Evolutionary conservation across 768 basidiomycete genomes (phyloP).

Genomic region (Omphalotus guepiniiformis): DNA sequence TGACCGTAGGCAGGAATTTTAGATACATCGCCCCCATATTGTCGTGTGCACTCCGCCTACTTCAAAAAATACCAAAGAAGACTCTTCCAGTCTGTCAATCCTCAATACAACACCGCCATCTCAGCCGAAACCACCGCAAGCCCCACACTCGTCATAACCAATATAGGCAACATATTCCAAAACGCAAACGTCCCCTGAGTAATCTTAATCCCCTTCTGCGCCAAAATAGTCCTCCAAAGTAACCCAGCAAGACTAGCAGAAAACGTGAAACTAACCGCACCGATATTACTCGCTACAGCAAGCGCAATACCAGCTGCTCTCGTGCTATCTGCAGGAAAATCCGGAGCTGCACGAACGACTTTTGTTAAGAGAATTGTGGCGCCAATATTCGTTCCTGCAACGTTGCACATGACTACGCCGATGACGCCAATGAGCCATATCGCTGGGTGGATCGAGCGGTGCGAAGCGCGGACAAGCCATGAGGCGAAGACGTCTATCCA

Average conservation of each 20-base stretch:
- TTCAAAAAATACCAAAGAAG: no score
- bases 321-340: conserved; percentile 28
- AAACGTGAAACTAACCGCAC: conserved; percentile 87
- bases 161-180: conserved; percentile 66
- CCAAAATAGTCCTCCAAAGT: conserved; percentile 73
- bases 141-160: conserved; percentile 62
- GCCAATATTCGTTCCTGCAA: conserved; percentile 79
- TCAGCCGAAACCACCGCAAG: conserved; percentile 72
- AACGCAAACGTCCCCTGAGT: conserved; percentile 59
- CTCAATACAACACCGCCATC: conserved; percentile 56
- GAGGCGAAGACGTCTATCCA: conserved; percentile 83
- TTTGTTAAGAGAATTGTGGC: conserved; percentile 87
- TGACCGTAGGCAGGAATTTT: no score
- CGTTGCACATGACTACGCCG: conserved; percentile 62
- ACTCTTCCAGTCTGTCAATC: no score
- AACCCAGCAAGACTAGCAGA: conserved; percentile 86
- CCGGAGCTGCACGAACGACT: conserved; percentile 52
- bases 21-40: no score
- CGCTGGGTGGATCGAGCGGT: conserved; percentile 27
- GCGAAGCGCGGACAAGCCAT: conserved; percentile 45
- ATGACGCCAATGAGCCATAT: conserved; percentile 59
- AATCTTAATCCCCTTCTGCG: conserved; percentile 67
- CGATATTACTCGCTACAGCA: conserved; percentile 85
- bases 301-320: conserved; percentile 67
- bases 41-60: no score